These are phyloP conservation scores for Quercus lobata DNA, from an alignment of 331 rosid genomes.

Conservation along the genomic window DNA sequence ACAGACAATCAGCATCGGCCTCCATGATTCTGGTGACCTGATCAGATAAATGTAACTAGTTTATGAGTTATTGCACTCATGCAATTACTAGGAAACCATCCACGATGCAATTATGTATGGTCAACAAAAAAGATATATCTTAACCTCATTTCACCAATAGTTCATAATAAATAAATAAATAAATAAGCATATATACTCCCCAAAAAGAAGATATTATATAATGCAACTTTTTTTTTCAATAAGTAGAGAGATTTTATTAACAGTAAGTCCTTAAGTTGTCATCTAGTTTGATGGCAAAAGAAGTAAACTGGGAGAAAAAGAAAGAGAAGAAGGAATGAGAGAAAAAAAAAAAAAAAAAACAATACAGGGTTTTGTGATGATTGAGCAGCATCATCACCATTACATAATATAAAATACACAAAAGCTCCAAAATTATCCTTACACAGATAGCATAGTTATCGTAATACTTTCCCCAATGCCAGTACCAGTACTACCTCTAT, in stretches of 20 bases:
- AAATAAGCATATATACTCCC: too few species aligned
- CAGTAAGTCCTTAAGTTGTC: not conserved
- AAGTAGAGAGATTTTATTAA: not conserved
- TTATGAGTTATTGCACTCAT: conserved; percentile 6
- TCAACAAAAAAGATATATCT: not conserved
- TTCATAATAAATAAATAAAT: not conserved
- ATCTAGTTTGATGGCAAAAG: not conserved
- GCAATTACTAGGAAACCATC: conserved; percentile 8
- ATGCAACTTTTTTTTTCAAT: not conserved
- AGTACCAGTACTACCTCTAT: too few species aligned
- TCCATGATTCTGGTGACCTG: conserved; percentile 95
- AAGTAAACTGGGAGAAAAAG: not conserved
- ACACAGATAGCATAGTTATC: too few species aligned
- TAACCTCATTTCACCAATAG: not conserved
- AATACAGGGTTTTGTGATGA: not conserved
- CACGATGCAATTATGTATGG: not conserved
- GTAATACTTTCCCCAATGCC: too few species aligned
- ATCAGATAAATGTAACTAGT: conserved; percentile 14
- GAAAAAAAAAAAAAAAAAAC: not conserved
- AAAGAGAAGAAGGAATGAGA: not conserved
- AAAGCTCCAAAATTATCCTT: not conserved
- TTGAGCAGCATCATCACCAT: not conserved
- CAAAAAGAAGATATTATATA: not conserved
- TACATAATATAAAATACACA: not conserved
- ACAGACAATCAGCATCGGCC: conserved; percentile 59